Percentiles rank a stretch among this genome's conserved stretches.
phyloP scores from a whole-genome alignment of 2,329 filamentous ascomycete species.

The Lachnellula cervina region DNA sequence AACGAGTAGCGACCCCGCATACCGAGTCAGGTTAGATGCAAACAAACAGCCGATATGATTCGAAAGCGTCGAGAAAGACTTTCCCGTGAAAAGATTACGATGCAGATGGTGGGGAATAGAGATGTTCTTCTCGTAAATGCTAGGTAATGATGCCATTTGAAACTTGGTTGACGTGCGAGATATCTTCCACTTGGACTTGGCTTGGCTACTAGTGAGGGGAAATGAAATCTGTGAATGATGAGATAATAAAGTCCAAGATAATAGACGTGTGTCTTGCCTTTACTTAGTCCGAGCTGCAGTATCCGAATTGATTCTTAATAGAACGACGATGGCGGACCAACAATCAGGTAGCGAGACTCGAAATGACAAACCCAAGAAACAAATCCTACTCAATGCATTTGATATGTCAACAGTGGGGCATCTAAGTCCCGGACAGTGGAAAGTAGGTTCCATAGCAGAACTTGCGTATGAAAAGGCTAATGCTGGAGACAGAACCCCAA shows the following conservation, averaged over 20 bases:
- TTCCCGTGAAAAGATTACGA: background rate
- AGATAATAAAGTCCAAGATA: no score
- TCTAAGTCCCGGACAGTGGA: conserved; percentile 63
- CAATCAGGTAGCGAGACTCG: background rate
- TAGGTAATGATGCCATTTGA: background rate
- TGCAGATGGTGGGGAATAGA: background rate
- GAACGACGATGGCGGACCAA: background rate
- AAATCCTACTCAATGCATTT: conserved; percentile 60
- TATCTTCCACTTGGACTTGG: no score
- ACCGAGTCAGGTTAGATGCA: background rate
- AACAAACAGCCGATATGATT: background rate
- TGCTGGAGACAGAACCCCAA: conserved; percentile 45
- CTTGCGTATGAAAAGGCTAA: background rate
- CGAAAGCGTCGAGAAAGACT: background rate
- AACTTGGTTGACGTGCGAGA: background rate
- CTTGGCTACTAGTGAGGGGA: no score
- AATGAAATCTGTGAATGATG: no score
- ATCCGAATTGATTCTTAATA: background rate
- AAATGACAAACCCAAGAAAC: conserved; percentile 37
- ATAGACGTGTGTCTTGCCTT: background rate
- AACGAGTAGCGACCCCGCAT: background rate
- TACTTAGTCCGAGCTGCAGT: background rate
- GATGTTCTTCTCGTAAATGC: background rate
- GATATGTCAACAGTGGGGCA: conserved; percentile 63
- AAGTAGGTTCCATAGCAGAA: conserved; percentile 36